Base-by-base conservation (phyloP, 495 filamentous ascomycete species). In the Lasiosphaeris hirsuta region DNA sequence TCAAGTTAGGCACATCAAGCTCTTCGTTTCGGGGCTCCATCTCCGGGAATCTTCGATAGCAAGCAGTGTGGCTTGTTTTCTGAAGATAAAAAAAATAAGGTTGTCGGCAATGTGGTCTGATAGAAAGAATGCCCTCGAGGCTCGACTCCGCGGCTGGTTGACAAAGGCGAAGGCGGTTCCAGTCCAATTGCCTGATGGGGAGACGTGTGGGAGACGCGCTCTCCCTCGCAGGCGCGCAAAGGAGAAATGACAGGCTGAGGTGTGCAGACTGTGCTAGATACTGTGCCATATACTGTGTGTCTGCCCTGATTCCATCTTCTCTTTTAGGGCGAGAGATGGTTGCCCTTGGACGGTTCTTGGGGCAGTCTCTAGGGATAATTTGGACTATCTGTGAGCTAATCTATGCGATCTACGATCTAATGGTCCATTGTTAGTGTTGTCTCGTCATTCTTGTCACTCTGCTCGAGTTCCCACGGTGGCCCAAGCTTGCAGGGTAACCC, bases 1-100 rank as follows among this genome's bases (percentile, higher is more conserved):
- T 93, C 6, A 93, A 87, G 73, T 98, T 92, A 37, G 90, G 75
- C 44, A 97, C 75, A 54, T 90, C 84, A 63, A 83, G 66, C 39
- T 68, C 58, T 33, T 70, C 69, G 54, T 56, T 53, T 14, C 62
- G 72, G 44, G 56, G 44, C 37, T 69, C 65, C 65, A 69, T 71
- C 43, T 33, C 50, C 43, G 34, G 46, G 23, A 17, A 43, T 40
- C n/a, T 5, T 38, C 49, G 15, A 14, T 41, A 19, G 34, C 51
- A 17, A 54, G 13, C 51, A 30, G 37, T 18, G 35, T 40, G 14
- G 15, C n/a, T 40, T 10, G 18, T 5, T 14, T 17, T 44, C 9
- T 44, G 33, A 37, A 18, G 53, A 39, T 37, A 17, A 50, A 13
- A 35, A 7, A 2, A 5, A 30, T 30, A 30, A 30, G 23, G 23